These are phyloP conservation scores for Meira miltonrushii DNA, from an alignment of 1,284 basidiomycete species.

Conservation along the genomic window DNA sequence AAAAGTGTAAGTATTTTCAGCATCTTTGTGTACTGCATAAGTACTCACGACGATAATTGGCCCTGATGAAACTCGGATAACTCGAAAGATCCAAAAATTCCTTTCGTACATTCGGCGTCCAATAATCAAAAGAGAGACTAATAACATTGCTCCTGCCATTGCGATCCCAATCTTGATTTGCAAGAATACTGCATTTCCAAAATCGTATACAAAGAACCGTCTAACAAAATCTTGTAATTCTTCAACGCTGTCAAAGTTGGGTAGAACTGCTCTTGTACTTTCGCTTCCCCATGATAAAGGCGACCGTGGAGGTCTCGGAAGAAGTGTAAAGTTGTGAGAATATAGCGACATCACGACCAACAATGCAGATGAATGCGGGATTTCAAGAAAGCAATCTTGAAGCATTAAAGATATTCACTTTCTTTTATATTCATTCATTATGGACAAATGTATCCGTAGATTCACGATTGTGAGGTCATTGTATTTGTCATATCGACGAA, in stretches of 20 bases:
- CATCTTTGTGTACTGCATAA: too few species aligned
- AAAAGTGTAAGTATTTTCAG: neutral
- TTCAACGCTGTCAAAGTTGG: neutral
- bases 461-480: too few species aligned
- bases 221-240: neutral
- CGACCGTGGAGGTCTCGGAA: neutral
- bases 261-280: neutral
- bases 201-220: neutral
- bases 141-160: neutral
- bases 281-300: neutral
- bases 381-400: too few species aligned
- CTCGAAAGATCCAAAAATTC: neutral
- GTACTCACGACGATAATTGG: neutral
- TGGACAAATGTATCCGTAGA: too few species aligned
- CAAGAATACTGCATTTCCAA: neutral
- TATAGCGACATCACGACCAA: neutral
- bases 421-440: too few species aligned
- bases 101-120: neutral
- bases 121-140: neutral
- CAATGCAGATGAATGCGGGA: neutral
- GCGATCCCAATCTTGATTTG: slow-evolving; percentile 4
- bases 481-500: too few species aligned
- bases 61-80: neutral
- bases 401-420: too few species aligned
- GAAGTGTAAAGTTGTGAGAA: neutral